Conservation (phyloP, 305 asterid genomes). For the Fraxinus floribunda region DNA sequence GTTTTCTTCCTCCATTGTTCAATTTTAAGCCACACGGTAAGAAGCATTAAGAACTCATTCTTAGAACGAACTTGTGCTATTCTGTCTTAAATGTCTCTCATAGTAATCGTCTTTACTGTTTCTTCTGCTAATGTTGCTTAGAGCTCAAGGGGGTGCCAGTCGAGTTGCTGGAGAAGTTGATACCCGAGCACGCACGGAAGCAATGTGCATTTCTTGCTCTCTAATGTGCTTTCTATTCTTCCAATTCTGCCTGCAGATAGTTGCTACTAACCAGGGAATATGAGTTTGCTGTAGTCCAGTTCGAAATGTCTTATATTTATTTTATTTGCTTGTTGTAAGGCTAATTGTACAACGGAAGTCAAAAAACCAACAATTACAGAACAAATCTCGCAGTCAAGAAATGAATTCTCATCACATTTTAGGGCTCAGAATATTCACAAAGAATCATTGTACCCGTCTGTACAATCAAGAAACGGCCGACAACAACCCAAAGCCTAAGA, state of each 20-base stretch:
- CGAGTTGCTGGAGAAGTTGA: conserved; percentile 57
- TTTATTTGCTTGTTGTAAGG: conserved; percentile 31
- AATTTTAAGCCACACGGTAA: conserved; percentile 69
- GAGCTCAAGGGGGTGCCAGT: conserved; percentile 60
- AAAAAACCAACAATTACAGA: too few species aligned
- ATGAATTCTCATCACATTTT: too few species aligned
- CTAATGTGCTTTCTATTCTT: conserved; percentile 23
- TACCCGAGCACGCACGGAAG: conserved; percentile 71
- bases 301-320: conserved; percentile 30
- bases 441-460: too few species aligned
- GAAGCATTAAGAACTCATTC: background rate
- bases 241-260: background rate
- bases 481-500: too few species aligned
- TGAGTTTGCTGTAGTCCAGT: conserved; percentile 20
- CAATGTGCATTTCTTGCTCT: conserved; percentile 60
- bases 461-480: too few species aligned
- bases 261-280: conserved; percentile 5
- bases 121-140: conserved; percentile 19
- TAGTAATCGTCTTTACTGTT: background rate
- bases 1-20: conserved; percentile 79
- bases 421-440: too few species aligned
- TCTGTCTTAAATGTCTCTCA: background rate
- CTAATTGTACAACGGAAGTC: too few species aligned
- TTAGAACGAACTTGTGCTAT: background rate
- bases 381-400: too few species aligned